phyloP scores from a whole-genome alignment of 768 basidiomycete genomes.

The Calocybe gangraenosa region DNA sequence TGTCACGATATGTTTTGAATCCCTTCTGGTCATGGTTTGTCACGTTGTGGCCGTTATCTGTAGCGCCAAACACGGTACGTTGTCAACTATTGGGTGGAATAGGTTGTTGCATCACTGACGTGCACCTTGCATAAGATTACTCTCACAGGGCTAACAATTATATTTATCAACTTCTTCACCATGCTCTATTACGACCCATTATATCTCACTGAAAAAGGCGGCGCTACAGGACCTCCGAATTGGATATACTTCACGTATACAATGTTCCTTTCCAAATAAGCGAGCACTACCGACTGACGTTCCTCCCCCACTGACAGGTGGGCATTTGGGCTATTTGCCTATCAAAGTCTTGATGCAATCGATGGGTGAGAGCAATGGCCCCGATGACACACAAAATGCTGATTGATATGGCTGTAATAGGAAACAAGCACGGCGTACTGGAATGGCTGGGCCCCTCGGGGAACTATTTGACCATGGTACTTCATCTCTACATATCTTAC shows the following conservation, averaged over 20 bases:
- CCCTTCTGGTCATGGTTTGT: slow-evolving; percentile 94
- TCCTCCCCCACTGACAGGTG: slow-evolving; percentile 45
- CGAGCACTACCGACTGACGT: too few relatives aligned
- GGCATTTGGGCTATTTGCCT: slow-evolving; percentile 84
- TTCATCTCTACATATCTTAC: not conserved
- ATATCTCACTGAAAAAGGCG: slow-evolving; percentile 66
- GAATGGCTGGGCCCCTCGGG: slow-evolving; percentile 96
- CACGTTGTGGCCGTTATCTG: slow-evolving; percentile 75
- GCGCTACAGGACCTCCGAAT: slow-evolving; percentile 57
- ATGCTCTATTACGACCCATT: slow-evolving; percentile 80
- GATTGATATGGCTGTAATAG: slow-evolving; percentile 32
- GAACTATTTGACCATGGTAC: slow-evolving; percentile 98
- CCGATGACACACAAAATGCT: slow-evolving; percentile 2
- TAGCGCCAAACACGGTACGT: slow-evolving; percentile 89
- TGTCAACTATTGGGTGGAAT: not conserved
- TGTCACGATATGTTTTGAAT: slow-evolving; percentile 72
- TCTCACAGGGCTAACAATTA: slow-evolving; percentile 74
- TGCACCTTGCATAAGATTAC: slow-evolving; percentile 63
- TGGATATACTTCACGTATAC: slow-evolving; percentile 92
- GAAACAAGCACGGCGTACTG: slow-evolving; percentile 92
- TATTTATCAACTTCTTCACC: slow-evolving; percentile 81
- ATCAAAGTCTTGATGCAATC: slow-evolving; percentile 86
- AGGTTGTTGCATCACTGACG: not conserved
- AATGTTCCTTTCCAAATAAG: not conserved
- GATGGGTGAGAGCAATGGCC: slow-evolving; percentile 60